Evolutionary conservation across 768 basidiomycete genomes (phyloP).

Genomic region (Leccinum subgranulosum): DNA sequence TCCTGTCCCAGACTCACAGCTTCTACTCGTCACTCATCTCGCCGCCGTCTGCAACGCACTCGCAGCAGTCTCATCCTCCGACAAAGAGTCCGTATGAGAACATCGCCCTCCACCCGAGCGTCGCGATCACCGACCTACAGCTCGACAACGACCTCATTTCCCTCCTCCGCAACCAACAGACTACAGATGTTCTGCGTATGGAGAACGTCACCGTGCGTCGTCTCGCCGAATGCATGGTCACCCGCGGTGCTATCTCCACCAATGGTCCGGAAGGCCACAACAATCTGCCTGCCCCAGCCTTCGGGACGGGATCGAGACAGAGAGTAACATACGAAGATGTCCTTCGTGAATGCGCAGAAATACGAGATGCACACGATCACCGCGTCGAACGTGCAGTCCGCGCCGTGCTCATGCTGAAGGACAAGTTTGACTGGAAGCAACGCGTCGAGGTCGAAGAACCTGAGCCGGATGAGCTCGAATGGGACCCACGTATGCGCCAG

Average conservation of each 20-base stretch:
- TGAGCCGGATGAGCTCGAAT: conserved; percentile 74
- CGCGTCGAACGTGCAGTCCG: conserved; percentile 76
- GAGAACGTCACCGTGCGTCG: conserved; percentile 74
- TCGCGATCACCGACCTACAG: conserved; percentile 56
- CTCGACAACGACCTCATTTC: conserved; percentile 73
- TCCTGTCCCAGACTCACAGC: conserved; percentile 79
- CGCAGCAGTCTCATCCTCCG: conserved; percentile 10
- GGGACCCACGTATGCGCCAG: conserved; percentile 52
- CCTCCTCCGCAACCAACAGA: conserved; percentile 76
- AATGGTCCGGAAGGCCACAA: conserved; percentile 44
- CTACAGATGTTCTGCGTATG: conserved; percentile 65
- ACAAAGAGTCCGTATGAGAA: conserved; percentile 48
- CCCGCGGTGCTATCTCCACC: conserved; percentile 45
- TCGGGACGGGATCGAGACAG: conserved; percentile 21
- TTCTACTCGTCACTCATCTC: conserved; percentile 61
- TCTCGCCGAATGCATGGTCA: conserved; percentile 63
- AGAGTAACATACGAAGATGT: conserved; percentile 52
- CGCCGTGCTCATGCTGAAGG: conserved; percentile 73
- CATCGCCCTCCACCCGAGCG: conserved; percentile 65
- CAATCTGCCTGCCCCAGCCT: conserved; percentile 23
- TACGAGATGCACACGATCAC: conserved; percentile 67
- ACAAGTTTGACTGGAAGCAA: conserved; percentile 80
- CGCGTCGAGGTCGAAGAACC: conserved; percentile 77
- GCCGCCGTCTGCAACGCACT: conserved; percentile 29
- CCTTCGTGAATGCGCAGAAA: conserved; percentile 60